These are phyloP conservation scores for Hypholoma fasciculare DNA, from an alignment of 768 basidiomycete genomes.

Conservation along the genomic window DNA sequence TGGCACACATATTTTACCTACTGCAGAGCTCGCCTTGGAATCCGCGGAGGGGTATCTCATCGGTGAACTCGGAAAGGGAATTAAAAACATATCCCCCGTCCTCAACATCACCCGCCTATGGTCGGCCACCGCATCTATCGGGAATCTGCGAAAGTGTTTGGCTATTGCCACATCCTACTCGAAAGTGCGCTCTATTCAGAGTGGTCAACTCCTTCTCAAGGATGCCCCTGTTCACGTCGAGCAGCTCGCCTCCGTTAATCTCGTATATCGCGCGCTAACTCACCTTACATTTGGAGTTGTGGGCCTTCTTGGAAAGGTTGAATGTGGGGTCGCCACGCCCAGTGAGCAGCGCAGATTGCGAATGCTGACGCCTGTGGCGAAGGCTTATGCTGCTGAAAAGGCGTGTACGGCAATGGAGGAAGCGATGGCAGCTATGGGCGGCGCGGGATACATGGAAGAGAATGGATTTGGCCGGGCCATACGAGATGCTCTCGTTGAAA, in stretches of 20 bases:
- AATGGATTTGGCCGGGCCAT: slow-evolving; percentile 70
- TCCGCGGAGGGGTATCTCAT: slow-evolving; percentile 63
- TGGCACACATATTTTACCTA: slow-evolving; percentile 73
- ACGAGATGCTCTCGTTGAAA: slow-evolving; percentile 71
- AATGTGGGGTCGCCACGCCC: slow-evolving; percentile 49
- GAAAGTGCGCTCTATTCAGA: slow-evolving; percentile 52
- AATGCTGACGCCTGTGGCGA: slow-evolving; percentile 67
- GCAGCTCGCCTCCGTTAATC: slow-evolving; percentile 56
- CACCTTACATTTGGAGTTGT: slow-evolving; percentile 66
- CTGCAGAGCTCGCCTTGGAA: slow-evolving; percentile 69
- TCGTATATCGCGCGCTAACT: slow-evolving; percentile 65
- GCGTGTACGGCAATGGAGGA: slow-evolving; percentile 67
- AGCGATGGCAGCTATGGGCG: slow-evolving; percentile 72
- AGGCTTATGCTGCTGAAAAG: slow-evolving; percentile 70
- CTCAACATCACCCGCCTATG: slow-evolving; percentile 79
- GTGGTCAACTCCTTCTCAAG: slow-evolving; percentile 47
- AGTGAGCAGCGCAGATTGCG: slow-evolving; percentile 56
- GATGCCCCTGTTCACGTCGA: slow-evolving; percentile 65
- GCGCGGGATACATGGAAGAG: slow-evolving; percentile 85
- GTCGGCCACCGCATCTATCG: slow-evolving; percentile 56
- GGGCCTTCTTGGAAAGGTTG: slow-evolving; percentile 58
- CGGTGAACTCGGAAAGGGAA: slow-evolving; percentile 56
- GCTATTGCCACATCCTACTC: slow-evolving; percentile 68
- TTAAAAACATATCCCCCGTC: slow-evolving; percentile 67
- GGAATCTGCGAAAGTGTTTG: slow-evolving; percentile 60